Evolutionary conservation across 139 green algal genomes (phyloP).

Genomic region (Eudorina sp.): DNA sequence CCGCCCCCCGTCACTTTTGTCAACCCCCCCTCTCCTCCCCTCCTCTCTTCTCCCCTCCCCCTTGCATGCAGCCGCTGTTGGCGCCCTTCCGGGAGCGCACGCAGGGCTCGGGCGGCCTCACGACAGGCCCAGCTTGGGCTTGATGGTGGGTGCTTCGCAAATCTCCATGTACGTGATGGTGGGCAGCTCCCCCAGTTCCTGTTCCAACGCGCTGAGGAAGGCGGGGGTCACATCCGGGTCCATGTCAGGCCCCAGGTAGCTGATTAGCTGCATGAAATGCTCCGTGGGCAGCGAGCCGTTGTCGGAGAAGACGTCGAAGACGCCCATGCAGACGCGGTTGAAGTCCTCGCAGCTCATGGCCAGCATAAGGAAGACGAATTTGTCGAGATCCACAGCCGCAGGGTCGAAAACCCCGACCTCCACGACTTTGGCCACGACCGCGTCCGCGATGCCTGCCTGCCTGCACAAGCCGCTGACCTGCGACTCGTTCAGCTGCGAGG

Average conservation of each 20-base stretch:
- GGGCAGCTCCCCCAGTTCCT: conserved; percentile 7
- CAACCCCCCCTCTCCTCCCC: no score
- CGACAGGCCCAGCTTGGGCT: conserved; percentile 47
- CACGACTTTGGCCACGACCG: conserved; percentile 56
- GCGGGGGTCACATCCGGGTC: conserved; percentile 44
- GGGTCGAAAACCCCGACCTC: conserved; percentile 53
- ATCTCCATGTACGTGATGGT: conserved; percentile 45
- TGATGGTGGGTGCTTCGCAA: conserved; percentile 38
- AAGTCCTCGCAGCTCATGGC: conserved; percentile 69
- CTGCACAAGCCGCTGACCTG: conserved; percentile 54
- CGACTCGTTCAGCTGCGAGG: conserved; percentile 11
- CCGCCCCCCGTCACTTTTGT: no score
- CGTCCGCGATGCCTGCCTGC: conserved; percentile 58
- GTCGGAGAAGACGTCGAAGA: conserved; percentile 62
- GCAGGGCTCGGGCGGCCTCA: neutral
- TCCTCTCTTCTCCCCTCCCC: no score
- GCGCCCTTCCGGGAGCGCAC: no score
- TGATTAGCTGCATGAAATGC: conserved; percentile 55
- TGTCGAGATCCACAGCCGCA: conserved; percentile 38
- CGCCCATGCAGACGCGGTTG: conserved; percentile 45
- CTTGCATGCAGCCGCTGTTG: no score
- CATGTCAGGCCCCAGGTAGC: conserved; percentile 65
- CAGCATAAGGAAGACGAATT: conserved; percentile 67
- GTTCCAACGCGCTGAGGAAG: neutral
- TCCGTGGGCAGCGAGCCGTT: conserved; percentile 33